These are phyloP conservation scores for Eremochloa ophiuroides DNA, from an alignment of 176 grass and related monocot genomes.

Conservation along the genomic window DNA sequence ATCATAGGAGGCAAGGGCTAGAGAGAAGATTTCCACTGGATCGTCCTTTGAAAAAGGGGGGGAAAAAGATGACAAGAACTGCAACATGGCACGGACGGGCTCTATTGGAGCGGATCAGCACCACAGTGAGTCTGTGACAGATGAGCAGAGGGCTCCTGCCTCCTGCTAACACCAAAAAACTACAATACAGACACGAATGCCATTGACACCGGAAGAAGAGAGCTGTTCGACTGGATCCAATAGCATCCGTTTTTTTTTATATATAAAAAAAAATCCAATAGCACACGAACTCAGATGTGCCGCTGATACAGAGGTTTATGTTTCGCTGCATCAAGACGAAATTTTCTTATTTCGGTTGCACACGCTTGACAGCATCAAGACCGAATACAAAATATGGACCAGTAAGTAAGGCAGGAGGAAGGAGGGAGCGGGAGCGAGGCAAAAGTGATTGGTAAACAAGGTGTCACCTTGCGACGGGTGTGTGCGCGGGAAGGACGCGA, in stretches of 20 bases:
- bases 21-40: neutral
- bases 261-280: too few species aligned
- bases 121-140: neutral
- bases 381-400: neutral
- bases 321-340: neutral
- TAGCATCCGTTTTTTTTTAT: too few species aligned
- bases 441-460: neutral
- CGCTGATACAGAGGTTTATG: neutral
- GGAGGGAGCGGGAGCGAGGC: neutral
- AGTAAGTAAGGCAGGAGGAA: neutral
- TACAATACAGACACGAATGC: neutral
- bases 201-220: neutral
- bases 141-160: neutral
- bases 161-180: neutral
- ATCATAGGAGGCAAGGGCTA: neutral
- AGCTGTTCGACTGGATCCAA: neutral
- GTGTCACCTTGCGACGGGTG: conserved; percentile 52
- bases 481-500: conserved; percentile 63
- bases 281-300: neutral
- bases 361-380: neutral
- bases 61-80: neutral
- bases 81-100: neutral
- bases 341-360: neutral
- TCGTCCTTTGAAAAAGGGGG: neutral
- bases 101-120: neutral